These are phyloP conservation scores for Chaetomium strumarium DNA, from an alignment of 2,329 filamentous ascomycete genomes.

Conservation along the genomic window DNA sequence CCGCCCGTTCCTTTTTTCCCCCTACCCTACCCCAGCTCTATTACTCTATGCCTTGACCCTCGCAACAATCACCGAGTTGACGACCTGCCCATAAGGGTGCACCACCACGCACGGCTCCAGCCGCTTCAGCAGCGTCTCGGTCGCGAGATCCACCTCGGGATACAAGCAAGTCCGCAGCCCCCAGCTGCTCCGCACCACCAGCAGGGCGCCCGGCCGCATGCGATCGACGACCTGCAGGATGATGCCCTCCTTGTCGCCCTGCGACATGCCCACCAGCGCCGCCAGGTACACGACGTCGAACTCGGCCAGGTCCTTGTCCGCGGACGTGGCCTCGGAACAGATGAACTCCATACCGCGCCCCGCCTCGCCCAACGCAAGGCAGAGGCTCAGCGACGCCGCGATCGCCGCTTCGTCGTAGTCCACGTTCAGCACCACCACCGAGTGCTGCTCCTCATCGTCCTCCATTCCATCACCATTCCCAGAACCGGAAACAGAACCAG, in stretches of 20 bases:
- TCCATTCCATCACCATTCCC: not conserved
- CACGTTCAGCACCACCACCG: constrained; percentile 19
- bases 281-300: constrained; percentile 46
- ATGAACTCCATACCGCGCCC: constrained; percentile 22
- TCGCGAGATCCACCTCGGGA: constrained; percentile 38
- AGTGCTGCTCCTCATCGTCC: not conserved
- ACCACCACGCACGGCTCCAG: constrained; percentile 39
- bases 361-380: constrained; percentile 11
- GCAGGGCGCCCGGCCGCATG: constrained; percentile 37
- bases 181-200: constrained; percentile 42
- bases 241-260: constrained; percentile 37
- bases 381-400: constrained; percentile 14
- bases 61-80: constrained; percentile 44
- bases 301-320: constrained; percentile 25
- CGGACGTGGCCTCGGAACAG: constrained; percentile 30
- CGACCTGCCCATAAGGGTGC: constrained; percentile 43
- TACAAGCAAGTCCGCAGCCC: constrained; percentile 42
- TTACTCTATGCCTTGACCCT: constrained; percentile 11
- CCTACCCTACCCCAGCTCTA: not conserved
- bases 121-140: constrained; percentile 27
- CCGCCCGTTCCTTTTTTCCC: not conserved
- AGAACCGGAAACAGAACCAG: not conserved
- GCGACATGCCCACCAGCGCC: constrained; percentile 41
- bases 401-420: constrained; percentile 20
- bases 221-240: constrained; percentile 31